These are phyloP conservation scores for Lepidium africanum DNA, from an alignment of 345 rosid genomes.

Conservation along the genomic window DNA sequence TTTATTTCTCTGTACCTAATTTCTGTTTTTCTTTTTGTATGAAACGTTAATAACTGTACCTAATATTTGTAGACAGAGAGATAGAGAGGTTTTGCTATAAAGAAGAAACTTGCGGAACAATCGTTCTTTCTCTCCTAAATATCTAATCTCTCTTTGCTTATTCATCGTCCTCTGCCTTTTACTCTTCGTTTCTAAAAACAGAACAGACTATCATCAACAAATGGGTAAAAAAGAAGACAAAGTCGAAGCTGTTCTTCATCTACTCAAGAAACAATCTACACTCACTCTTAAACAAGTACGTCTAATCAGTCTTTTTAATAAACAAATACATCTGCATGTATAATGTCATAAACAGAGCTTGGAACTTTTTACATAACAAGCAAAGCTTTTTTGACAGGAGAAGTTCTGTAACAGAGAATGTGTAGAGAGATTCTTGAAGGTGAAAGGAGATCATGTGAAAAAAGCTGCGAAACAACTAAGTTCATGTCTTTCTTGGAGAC, in stretches of 20 bases:
- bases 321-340: not conserved
- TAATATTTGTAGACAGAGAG: not conserved
- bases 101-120: constrained; percentile 13
- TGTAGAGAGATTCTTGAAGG: constrained; percentile 67
- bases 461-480: constrained; percentile 74
- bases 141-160: not conserved
- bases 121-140: not conserved
- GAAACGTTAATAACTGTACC: no score
- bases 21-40: no score
- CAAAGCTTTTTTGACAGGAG: constrained; percentile 42
- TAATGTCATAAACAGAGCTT: not conserved
- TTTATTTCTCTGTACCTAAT: not conserved
- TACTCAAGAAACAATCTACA: constrained; percentile 62
- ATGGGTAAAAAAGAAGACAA: constrained; percentile 73
- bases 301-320: not conserved
- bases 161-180: not conserved
- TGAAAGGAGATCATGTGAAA: constrained; percentile 74
- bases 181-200: not conserved
- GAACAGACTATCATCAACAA: constrained; percentile 1
- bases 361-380: not conserved
- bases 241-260: constrained; percentile 61
- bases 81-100: not conserved
- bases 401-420: constrained; percentile 81
- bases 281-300: constrained; percentile 75
- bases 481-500: constrained; percentile 92